Evolutionary conservation across 139 green algal genomes (phyloP), one percentile per base, ranked within the genome.

Genomic region (Tetratostichococcus sp.): DNA sequence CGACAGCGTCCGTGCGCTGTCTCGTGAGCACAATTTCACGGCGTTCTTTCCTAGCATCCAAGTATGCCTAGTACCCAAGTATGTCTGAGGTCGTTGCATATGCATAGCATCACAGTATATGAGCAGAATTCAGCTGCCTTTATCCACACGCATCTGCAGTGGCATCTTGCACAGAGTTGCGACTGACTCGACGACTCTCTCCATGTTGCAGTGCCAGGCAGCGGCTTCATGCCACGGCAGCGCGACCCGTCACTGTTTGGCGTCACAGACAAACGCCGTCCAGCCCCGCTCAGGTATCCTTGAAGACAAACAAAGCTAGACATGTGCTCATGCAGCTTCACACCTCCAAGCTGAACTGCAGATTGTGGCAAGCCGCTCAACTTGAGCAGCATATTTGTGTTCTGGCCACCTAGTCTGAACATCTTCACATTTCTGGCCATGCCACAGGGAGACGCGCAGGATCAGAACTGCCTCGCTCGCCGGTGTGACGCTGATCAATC

Each of bases 401-500:
- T n/a, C n/a, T n/a, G n/a, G n/a, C n/a, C n/a, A n/a, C n/a, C n/a
- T n/a, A n/a, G n/a, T n/a, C n/a, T 34, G 57, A 35, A n/a, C 58
- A 2, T 21, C 22, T 67, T 1, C 30, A 34, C 22, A 22, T 6
- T 2, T 66, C 4, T 6, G 25, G 25, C 2, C 33, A 2, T 68
- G 34, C 8, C 39, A 50, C 80, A 89, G 85, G 83, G 85, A 90
- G 72, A 92, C 87, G 6, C 74, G 80, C 14, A 83, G 78, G 2
- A 72, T 94, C 71, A 76, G 82, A 28, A 84, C 93, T 33, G 86
- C 88, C 70, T 92, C 90, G 70, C 79, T 93, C 26, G 82, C 85
- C 32, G 91, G 91, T 3, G 89, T 81, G 74, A 93, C 92, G 69
- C 90, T 94, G 78, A 84, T 94, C 19, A 96, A 96, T 66, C 86